A percentile compares a stretch with the other conserved stretches of the same genome.
Conservation (phyloP, 352 stramenopile species). For the Pythium biforme region DNA sequence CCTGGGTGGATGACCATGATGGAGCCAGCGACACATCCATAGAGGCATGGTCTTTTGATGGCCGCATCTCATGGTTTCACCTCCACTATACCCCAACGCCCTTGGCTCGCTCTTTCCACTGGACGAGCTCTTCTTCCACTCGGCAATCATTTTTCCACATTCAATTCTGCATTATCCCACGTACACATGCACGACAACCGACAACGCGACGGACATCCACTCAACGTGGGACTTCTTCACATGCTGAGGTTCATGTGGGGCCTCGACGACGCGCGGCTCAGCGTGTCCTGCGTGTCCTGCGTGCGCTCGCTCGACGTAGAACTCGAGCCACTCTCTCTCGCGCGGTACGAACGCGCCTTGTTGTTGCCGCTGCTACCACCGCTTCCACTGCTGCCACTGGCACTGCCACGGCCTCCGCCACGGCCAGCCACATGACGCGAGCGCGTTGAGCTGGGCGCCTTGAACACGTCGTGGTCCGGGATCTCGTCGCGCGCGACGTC, state of each 20-base stretch:
- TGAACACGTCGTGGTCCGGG: constrained; percentile 9
- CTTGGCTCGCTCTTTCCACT: no score
- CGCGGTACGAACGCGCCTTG: not conserved
- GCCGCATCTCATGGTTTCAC: no score
- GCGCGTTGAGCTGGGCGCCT: constrained; percentile 8
- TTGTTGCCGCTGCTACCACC: not conserved
- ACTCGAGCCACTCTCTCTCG: constrained; percentile 13
- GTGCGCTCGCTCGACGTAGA: constrained; percentile 29
- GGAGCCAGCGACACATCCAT: no score
- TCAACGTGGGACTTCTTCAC: not conserved
- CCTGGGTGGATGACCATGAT: no score
- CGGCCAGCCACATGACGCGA: not conserved
- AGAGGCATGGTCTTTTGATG: no score
- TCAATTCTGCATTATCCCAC: no score
- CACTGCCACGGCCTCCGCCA: no score
- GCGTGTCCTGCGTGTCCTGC: constrained; percentile 20
- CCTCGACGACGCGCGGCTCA: constrained; percentile 18
- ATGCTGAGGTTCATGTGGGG: constrained; percentile 16
- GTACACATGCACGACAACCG: no score
- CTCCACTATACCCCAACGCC: no score
- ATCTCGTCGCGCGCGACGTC: constrained; percentile 25
- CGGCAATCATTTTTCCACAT: no score
- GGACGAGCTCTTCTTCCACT: no score
- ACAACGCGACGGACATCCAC: not conserved
- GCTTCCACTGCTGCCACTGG: no score